Evolutionary conservation across 306 rosid genomes (phyloP), one percentile per base, ranked within the genome.

Genomic region (Quercus ilex): DNA sequence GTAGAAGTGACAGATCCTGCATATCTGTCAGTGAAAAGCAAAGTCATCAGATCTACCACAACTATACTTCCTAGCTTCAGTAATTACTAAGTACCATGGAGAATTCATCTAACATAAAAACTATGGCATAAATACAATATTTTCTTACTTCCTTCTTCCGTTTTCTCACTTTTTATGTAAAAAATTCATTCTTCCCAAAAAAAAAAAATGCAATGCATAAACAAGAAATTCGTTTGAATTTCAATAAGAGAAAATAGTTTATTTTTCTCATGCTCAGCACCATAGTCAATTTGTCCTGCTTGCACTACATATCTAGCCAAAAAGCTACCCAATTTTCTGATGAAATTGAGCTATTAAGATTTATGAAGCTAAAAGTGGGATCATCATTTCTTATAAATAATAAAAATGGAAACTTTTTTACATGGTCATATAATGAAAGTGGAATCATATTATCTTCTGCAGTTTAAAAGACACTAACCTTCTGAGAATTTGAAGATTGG

Each of bases 401-500:
- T 18, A 67, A 23, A 67, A 67, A 15, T 18, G 7, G 26, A 67
- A 19, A 13, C 41, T 30, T 64, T 30, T 64, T 14, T 64, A 28
- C 25, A 18, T 19, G 51, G 71, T 18, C 19, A 33, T 33, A 6
- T 18, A 33, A 67, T 19, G 33, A 67, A 67, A 31, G 21, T 17
- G 4, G 5, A 31, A 65, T 65, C 43, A 65, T 65, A 11, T 7
- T 17, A 65, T 65, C 46, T 65, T 31, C 23, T 21, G 71, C 14
- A 35, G 69, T 65, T 65, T 31, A 8, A 65, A 26, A 64, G 49
- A 19, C 46, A 38, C 46, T 38, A 38, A 41, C 46, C 46, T 9
- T 41, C 77, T 38, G 98, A 87, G 77, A 91, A 92, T 75, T 73
- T 82, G 83, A 85, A 83, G 81, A 95, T 85, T 74, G 97, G 96